Percentiles rank a stretch among this genome's conserved stretches.
Evolutionary conservation across 2,329 filamentous ascomycete species (phyloP).

Genomic region (Aspergillus sp.): DNA sequence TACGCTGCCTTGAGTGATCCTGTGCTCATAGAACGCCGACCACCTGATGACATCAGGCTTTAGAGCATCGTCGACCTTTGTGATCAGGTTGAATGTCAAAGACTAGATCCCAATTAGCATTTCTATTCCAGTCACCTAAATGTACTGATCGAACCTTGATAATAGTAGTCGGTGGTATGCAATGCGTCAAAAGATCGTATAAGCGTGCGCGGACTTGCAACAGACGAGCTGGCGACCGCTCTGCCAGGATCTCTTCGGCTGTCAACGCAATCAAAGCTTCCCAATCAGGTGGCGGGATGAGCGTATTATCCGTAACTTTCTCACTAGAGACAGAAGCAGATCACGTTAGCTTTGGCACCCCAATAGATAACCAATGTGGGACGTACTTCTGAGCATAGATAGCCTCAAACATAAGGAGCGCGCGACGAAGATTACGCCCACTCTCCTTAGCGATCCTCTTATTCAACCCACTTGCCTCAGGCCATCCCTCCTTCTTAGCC

Average conservation of each 20-base stretch:
- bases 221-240: constrained; percentile 87
- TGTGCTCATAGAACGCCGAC: constrained; percentile 96
- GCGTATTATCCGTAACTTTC: constrained; percentile 81
- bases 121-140: neutral
- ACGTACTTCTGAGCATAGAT: constrained; percentile 94
- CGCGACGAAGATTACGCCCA: constrained; percentile 83
- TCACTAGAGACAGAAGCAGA: constrained; percentile 60
- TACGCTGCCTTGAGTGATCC: constrained; percentile 78
- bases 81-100: constrained; percentile 88
- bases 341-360: neutral
- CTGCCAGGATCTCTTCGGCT: constrained; percentile 89
- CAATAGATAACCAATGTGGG: neutral
- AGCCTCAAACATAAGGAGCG: constrained; percentile 94
- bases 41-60: constrained; percentile 93
- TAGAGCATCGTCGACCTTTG: constrained; percentile 81
- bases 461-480: constrained; percentile 73
- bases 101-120: constrained; percentile 52
- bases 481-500: constrained; percentile 81
- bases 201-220: constrained; percentile 86
- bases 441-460: constrained; percentile 86
- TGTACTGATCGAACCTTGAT: constrained; percentile 62
- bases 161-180: constrained; percentile 92
- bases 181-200: constrained; percentile 97
- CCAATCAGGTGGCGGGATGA: constrained; percentile 95
- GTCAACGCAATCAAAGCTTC: constrained; percentile 87